Base-by-base conservation (phyloP, 2,329 filamentous ascomycete genomes). In the Davidsoniella virescens region DNA sequence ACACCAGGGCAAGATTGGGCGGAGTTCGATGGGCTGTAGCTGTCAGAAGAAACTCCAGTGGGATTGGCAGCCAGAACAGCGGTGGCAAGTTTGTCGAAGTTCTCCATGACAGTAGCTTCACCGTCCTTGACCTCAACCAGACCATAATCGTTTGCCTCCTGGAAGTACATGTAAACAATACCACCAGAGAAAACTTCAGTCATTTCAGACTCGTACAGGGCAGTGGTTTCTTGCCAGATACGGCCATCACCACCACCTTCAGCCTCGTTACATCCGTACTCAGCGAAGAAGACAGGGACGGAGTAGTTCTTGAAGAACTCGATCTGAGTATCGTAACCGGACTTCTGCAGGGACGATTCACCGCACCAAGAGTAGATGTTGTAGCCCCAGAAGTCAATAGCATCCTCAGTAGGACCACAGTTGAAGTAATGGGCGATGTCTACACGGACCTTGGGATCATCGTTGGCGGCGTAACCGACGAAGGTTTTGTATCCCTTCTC, bases 341-440 rank as follows among this genome's bases (percentile, higher is more conserved):
- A 95, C 53, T 72, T 62, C 36, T 71, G 62, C 70, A 83, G 92
- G 60, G 71, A 78, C 61, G 85, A 94, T 58, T 88, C 66, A 58
- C 90, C 92, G 65, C 92, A 98, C 92, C 92, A 98, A 49, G 88
- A 94, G 76, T 98, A 98, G 70, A 96, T 94, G 75, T 98, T 98
- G 82, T 96, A 96, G 53, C 92, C 92, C 85, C 88, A 98, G 73
- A 93, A 96, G 68, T 98, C 92, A 57, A 96, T 94, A 54, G 83
- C 61, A 68, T 54, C 67, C 7, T 71, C 68, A 33, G 71, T 63
- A 54, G 77, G 65, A 54, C 88, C 85, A 63, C 92, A 98, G 74
- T 94, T 88, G 71, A 98, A 95, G 76, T 94, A 98, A 63, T 87
- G 70, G 58, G 87, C 85, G 61, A 96, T 78, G 60, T 87, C 72